Evolutionary conservation across 768 basidiomycete species (phyloP).

Genomic region (Hygrophoropsis aurantiaca): DNA sequence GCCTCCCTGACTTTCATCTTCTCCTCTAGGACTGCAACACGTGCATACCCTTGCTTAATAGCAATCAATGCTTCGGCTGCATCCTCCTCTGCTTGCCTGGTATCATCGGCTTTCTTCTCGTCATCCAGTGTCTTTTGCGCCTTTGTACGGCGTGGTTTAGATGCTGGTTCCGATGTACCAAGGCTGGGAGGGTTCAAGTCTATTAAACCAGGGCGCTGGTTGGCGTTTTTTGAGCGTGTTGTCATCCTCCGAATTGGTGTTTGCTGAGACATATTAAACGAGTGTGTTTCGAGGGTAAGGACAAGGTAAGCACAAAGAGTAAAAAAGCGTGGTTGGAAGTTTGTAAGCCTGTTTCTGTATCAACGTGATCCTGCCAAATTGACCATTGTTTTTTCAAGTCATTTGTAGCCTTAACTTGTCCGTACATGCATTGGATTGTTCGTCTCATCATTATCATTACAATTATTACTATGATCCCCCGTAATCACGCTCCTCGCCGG

Average conservation of each 20-base stretch:
- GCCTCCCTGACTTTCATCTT: neutral
- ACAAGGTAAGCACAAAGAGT: neutral
- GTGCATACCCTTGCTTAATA: neutral
- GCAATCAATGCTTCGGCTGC: neutral
- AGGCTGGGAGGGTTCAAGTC: neutral
- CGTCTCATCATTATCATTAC: no score
- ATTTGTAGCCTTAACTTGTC: no score
- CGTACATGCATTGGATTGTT: no score
- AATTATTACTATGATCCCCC: neutral
- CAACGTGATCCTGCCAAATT: no score
- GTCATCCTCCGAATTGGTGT: no score
- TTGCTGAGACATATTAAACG: neutral
- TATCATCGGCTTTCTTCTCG: neutral
- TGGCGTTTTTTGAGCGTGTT: conserved; percentile 1
- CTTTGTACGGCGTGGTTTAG: conserved; percentile 3
- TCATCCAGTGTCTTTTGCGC: conserved; percentile 8
- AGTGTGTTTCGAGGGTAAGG: no score
- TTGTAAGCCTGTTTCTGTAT: neutral
- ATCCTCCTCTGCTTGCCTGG: neutral
- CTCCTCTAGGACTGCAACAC: conserved; percentile 2
- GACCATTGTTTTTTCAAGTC: no score
- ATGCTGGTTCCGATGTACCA: neutral
- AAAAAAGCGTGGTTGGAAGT: neutral
- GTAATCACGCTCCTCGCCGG: no score
- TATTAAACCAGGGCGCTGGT: conserved; percentile 5